These are phyloP conservation scores for Aspergillus sparsus DNA, from an alignment of 495 filamentous ascomycete species.

Conservation along the genomic window DNA sequence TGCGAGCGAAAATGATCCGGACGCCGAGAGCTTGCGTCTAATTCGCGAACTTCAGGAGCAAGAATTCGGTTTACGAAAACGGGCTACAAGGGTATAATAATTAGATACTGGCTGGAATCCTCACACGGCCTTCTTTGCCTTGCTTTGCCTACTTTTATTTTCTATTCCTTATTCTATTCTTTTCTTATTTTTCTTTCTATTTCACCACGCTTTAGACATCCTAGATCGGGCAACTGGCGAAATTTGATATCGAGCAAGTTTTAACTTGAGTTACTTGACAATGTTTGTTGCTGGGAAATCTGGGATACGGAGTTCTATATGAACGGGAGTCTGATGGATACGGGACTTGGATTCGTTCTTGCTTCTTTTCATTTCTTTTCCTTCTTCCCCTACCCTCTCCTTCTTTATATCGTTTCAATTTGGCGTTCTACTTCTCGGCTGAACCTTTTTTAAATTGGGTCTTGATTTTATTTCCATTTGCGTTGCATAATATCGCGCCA, in stretches of 20 bases:
- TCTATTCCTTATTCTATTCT: neutral
- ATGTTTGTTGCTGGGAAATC: slow-evolving; percentile 20
- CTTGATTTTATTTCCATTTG: neutral
- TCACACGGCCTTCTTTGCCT: slow-evolving; percentile 8
- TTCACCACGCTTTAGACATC: slow-evolving; percentile 18
- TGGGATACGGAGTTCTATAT: slow-evolving; percentile 27
- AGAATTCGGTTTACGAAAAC: slow-evolving; percentile 58
- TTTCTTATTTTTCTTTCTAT: slow-evolving; percentile 17
- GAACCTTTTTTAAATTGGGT: slow-evolving; percentile 4
- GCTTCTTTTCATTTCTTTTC: slow-evolving; percentile 2
- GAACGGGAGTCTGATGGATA: slow-evolving; percentile 21
- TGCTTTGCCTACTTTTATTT: neutral
- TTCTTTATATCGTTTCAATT: neutral
- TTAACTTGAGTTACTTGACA: slow-evolving; percentile 10
- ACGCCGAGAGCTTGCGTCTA: slow-evolving; percentile 55
- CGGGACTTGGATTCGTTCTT: slow-evolving; percentile 17
- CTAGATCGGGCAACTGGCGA: slow-evolving; percentile 22
- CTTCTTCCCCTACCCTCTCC: slow-evolving; percentile 1
- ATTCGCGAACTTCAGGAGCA: slow-evolving; percentile 60
- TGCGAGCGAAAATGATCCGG: slow-evolving; percentile 39
- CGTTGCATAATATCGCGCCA: slow-evolving; percentile 7
- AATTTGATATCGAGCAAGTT: slow-evolving; percentile 13
- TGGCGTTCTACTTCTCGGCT: slow-evolving; percentile 7
- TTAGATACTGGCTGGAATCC: neutral
- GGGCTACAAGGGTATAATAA: slow-evolving; percentile 34